These are phyloP conservation scores for Pyrenochaeta sp. DNA, from an alignment of 2,329 filamentous ascomycete species.

Conservation along the genomic window DNA sequence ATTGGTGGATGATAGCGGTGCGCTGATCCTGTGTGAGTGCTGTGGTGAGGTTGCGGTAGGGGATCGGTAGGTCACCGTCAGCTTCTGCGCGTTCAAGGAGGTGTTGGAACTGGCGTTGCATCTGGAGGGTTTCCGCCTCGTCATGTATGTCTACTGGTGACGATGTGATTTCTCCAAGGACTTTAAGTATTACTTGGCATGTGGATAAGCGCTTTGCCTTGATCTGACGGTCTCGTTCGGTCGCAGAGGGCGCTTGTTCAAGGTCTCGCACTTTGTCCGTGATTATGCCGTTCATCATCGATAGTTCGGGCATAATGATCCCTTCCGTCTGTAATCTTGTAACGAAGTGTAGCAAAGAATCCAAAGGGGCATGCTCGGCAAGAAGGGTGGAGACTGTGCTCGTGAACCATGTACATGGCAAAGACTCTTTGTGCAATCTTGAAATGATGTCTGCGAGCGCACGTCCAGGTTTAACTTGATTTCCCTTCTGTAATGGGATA, in stretches of 20 bases:
- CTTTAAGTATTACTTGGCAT: conserved; percentile 10
- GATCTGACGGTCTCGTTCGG: conserved; percentile 9
- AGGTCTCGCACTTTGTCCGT: conserved; percentile 7
- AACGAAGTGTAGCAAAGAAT: conserved; percentile 17
- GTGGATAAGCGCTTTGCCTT: conserved; percentile 12
- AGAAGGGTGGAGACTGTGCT: conserved; percentile 15
- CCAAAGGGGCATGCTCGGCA: conserved; percentile 9
- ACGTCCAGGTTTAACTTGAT: conserved; percentile 6
- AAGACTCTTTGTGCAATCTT: conserved; percentile 10
- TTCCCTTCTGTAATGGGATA: background rate
- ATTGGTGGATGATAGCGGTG: conserved; percentile 36
- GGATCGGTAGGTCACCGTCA: conserved; percentile 31
- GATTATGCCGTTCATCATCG: conserved; percentile 13
- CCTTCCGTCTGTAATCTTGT: conserved; percentile 11
- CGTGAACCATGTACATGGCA: conserved; percentile 23
- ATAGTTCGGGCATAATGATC: conserved; percentile 9
- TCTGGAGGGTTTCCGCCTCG: conserved; percentile 5
- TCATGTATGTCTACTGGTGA: background rate
- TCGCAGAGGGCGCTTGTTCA: conserved; percentile 1
- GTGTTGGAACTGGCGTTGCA: conserved; percentile 31
- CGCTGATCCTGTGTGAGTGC: conserved; percentile 22
- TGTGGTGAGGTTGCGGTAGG: conserved; percentile 20
- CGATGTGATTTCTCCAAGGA: conserved; percentile 8
- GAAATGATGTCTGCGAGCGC: conserved; percentile 20
- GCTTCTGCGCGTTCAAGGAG: conserved; percentile 33